Evolutionary conservation across 2,329 filamentous ascomycete species (phyloP), one percentile per base, ranked within the genome.

Genomic region (Arthrinium phaeospermum): DNA sequence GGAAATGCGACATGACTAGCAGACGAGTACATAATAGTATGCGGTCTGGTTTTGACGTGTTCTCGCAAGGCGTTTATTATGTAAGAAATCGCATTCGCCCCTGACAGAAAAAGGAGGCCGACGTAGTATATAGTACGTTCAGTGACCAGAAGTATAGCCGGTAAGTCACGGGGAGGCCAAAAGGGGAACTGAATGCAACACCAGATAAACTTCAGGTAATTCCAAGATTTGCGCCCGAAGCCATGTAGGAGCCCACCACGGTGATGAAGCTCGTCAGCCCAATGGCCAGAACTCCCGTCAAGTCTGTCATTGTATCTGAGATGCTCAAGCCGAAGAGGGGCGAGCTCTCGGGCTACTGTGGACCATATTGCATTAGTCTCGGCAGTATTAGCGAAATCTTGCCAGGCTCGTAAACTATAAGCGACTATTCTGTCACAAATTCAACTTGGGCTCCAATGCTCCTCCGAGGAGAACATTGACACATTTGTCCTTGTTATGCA

Each of bases 321-420:
- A 61, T 61, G 19, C 30, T n/a, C 14, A 37, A 34, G 22, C n/a
- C 19, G 57, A 64, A 64, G 57, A 64, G 57, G 57, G 57, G 57
- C 57, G 30, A n/a, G 57, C 22, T 41, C 57, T 64, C 57, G 57
- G 57, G 57, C 57, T 64, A 64, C 57, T 64, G 57, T 64, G 57
- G 57, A 64, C 57, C 57, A n/a, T 41, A 41, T 19, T 41, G 57
- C 57, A 41, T 41, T 64, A 64, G 57, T 64, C 34, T 64, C 57
- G 57, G 57, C 10, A 64, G 57, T 34, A 64, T 64, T 64, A 41
- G 57, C 57, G 57, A 64, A 51, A 61, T 30, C 53, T 61, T n/a
- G 53, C 30, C 30, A 61, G 30, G 57, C 34, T 64, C 57, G 10
- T 19, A 34, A 24, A 3, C 10, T 49, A 10, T n/a, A 64, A 8